Percentiles rank a stretch among this genome's conserved stretches.
These are phyloP conservation scores for Chionographis japonica DNA, from an alignment of 106 monocot genomes.

Conservation along the genomic window DNA sequence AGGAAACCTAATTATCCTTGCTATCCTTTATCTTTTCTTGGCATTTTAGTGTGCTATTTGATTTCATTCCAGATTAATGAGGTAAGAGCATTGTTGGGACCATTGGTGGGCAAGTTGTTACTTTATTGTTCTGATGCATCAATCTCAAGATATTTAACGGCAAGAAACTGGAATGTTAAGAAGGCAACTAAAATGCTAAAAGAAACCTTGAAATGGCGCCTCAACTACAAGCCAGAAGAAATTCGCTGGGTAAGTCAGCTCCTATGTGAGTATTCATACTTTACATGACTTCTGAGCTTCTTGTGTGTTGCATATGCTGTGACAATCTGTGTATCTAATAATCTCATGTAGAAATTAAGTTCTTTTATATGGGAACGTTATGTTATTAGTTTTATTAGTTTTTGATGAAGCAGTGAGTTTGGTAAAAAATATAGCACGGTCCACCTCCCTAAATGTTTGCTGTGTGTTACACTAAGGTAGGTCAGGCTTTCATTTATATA, in stretches of 20 bases:
- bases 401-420: too few relatives aligned
- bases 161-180: constrained; percentile 91
- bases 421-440: too few relatives aligned
- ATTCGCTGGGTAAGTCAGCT: constrained; percentile 68
- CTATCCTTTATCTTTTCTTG: neutral
- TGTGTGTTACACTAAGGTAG: too few relatives aligned
- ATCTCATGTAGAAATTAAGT: too few relatives aligned
- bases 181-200: constrained; percentile 86
- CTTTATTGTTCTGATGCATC: constrained; percentile 78
- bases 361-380: too few relatives aligned
- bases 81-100: constrained; percentile 52
- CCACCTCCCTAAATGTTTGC: too few relatives aligned
- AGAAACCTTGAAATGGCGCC: constrained; percentile 79
- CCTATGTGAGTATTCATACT: neutral
- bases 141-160: constrained; percentile 66
- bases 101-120: constrained; percentile 43
- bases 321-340: too few relatives aligned
- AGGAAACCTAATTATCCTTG: neutral
- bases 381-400: too few relatives aligned
- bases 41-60: neutral
- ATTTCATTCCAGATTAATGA: constrained; percentile 53
- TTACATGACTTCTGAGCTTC: too few relatives aligned
- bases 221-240: constrained; percentile 83
- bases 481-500: too few relatives aligned
- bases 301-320: too few relatives aligned